Evolutionary conservation across 257 asterid species (phyloP).

Genomic region (Echites panduratus): DNA sequence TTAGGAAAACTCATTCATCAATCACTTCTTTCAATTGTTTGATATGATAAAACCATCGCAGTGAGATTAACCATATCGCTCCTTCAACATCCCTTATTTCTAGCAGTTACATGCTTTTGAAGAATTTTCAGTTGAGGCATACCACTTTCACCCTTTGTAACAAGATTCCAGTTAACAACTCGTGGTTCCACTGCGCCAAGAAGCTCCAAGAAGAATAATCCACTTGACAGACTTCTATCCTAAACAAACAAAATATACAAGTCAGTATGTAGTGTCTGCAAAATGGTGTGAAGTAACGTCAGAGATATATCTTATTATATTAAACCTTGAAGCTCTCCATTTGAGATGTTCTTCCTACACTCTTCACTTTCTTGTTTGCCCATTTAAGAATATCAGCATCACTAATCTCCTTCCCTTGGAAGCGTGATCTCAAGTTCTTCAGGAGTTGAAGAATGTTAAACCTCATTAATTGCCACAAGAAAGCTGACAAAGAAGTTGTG

Average conservation of each 20-base stretch:
- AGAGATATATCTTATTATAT: conserved; percentile 14
- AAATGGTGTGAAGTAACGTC: neutral
- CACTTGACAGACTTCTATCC: conserved; percentile 89
- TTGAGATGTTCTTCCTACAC: conserved; percentile 59
- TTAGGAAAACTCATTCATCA: too few species aligned
- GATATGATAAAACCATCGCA: too few species aligned
- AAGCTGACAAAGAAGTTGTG: conserved; percentile 78
- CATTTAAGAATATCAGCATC: conserved; percentile 84
- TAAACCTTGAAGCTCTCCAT: conserved; percentile 90
- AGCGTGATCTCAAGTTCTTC: conserved; percentile 82
- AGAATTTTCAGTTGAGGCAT: conserved; percentile 22
- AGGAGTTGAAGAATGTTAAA: conserved; percentile 92
- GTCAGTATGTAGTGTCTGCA: neutral
- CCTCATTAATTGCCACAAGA: conserved; percentile 98
- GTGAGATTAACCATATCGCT: too few species aligned
- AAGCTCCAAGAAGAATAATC: conserved; percentile 88
- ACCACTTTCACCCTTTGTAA: conserved; percentile 94
- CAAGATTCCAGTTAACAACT: conserved; percentile 96
- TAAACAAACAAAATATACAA: conserved; percentile 24
- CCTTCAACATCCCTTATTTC: neutral
- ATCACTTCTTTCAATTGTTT: too few species aligned
- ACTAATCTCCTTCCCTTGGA: conserved; percentile 79
- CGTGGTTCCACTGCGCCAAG: conserved; percentile 95
- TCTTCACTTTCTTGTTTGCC: conserved; percentile 90
- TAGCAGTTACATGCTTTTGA: neutral